Evolutionary conservation across 495 filamentous ascomycete species (phyloP), one percentile per base, ranked within the genome.

Genomic region (Penicillium taxi): DNA sequence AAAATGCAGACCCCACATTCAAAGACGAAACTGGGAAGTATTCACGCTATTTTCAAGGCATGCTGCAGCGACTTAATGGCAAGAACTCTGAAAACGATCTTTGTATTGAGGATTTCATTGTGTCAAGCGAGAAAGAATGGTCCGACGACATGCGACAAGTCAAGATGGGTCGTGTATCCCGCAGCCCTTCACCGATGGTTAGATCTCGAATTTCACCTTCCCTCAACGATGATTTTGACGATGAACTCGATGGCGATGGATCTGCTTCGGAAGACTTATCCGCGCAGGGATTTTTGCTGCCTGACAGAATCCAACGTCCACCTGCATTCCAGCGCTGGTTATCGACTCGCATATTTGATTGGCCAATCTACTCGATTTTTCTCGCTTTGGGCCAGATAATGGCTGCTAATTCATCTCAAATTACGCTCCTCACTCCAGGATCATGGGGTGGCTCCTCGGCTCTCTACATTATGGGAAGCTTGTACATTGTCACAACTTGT

Each of bases 361-460:
- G 82, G 82, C 82, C 82, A 0, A 42, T 86, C 6, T 87, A 87
- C 57, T 74, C 80, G 4, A 68, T 87, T 38, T 61, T 85, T 25
- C 51, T 69, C 3, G 79, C 78, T 30, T 63, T 84, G 0, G 78
- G 77, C 4, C 81, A 85, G 45, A 75, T 85, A 42, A 74, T 85
- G 18, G 78, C 81, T 0, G 77, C 78, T 32, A 83, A 81, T 57
- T 81, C 76, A 1, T 85, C 83, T 51, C 81, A 85, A 45, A 77
- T 85, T 45, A 81, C 78, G 2, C 67, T 85, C 15, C 66, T 85
- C 9, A 76, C 75, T 0, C 80, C 80, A n/a, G 70, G 80, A 45
- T 63, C 76, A 12, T 78, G 74, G 9, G 66, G 83, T 46, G 70
- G 70, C 0, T 71, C 78, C 4, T 59, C 66, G 15, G 76, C 80